A percentile compares a stretch with the other conserved stretches of the same genome.
Evolutionary conservation across 176 grass and related monocot species (phyloP).

Genomic region (Carex parvula): DNA sequence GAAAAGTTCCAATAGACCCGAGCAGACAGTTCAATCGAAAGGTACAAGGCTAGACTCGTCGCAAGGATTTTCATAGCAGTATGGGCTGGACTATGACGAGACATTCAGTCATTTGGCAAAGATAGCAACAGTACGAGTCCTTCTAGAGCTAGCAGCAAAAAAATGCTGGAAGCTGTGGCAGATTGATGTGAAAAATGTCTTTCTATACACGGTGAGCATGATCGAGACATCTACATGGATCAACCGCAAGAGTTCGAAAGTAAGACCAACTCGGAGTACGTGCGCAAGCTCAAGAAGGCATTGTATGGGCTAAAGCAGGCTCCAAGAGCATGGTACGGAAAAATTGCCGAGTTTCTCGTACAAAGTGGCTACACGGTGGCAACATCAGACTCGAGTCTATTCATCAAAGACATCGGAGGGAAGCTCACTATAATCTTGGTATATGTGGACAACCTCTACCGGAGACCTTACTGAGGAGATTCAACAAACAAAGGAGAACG

Average conservation of each 20-base stretch:
- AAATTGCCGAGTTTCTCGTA: not conserved
- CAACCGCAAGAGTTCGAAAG: not conserved
- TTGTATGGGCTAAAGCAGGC: conserved; percentile 20
- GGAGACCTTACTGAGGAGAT: too few relatives aligned
- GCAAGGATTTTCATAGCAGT: not conserved
- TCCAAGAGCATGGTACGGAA: conserved; percentile 20
- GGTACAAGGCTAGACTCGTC: not conserved
- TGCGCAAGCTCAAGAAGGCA: conserved; percentile 26
- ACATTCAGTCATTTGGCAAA: not conserved
- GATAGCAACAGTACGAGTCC: not conserved
- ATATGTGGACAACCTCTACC: too few relatives aligned
- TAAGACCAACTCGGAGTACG: not conserved
- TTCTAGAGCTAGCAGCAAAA: not conserved
- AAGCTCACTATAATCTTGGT: too few relatives aligned
- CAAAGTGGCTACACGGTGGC: too few relatives aligned
- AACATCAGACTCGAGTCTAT: too few relatives aligned
- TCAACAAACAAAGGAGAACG: too few relatives aligned
- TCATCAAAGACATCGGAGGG: too few relatives aligned
- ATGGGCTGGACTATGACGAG: conserved; percentile 5
- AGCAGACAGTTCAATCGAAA: not conserved
- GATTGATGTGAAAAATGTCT: conserved; percentile 25
- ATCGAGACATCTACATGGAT: conserved; percentile 21
- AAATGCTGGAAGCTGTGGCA: not conserved
- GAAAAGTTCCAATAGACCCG: too few relatives aligned
- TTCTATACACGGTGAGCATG: not conserved